Conservation (phyloP, 176 grass and related monocot species). For the Avena insularis region DNA sequence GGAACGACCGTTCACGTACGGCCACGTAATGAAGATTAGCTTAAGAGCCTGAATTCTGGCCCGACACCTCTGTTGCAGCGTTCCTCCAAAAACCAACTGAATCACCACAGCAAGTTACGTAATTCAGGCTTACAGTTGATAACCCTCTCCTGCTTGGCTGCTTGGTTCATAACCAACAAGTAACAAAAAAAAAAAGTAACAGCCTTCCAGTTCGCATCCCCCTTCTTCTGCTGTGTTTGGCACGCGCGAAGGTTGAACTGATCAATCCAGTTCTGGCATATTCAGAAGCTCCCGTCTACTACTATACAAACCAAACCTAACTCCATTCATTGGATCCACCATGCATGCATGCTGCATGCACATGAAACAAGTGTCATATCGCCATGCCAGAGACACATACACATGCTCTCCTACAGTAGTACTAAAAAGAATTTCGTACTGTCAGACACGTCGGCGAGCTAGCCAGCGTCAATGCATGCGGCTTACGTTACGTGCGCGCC, state of each 20-base stretch:
- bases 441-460: conserved; percentile 41
- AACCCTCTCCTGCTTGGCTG: not conserved
- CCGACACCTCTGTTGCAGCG: not conserved
- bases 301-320: not conserved
- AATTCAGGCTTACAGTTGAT: not conserved
- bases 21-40: too few species aligned
- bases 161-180: not conserved
- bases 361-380: conserved; percentile 19
- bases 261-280: not conserved
- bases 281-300: not conserved
- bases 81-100: not conserved
- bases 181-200: too few species aligned
- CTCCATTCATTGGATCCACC: not conserved
- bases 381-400: not conserved
- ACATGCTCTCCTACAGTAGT: not conserved
- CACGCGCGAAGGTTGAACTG: not conserved
- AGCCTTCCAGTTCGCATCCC: not conserved
- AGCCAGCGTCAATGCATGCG: not conserved
- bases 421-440: not conserved
- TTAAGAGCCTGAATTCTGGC: too few species aligned
- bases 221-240: not conserved
- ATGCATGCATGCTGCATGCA: not conserved
- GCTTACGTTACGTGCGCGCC: conserved; percentile 11
- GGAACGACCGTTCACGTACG: not conserved
- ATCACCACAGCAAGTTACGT: not conserved